These are phyloP conservation scores for Aspergillus melleus DNA, from an alignment of 2,329 filamentous ascomycete genomes.

Conservation along the genomic window DNA sequence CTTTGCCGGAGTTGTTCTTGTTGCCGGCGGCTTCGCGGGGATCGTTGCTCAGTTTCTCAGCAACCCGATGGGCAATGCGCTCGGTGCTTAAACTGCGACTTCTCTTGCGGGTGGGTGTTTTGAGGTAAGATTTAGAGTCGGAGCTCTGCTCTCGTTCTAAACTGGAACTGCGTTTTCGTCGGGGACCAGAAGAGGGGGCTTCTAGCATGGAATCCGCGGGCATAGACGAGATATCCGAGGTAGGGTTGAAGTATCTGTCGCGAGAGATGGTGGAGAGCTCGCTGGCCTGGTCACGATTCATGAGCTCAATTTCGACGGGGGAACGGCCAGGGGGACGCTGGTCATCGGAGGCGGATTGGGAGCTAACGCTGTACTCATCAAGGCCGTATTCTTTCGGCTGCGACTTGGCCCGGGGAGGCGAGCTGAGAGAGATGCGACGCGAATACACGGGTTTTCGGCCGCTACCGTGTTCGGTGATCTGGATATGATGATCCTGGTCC, in stretches of 20 bases:
- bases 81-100: slow-evolving; percentile 67
- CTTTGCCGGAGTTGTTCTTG: slow-evolving; percentile 44
- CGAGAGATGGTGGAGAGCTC: slow-evolving; percentile 63
- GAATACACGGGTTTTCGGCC: slow-evolving; percentile 70
- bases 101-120: slow-evolving; percentile 58
- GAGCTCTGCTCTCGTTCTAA: slow-evolving; percentile 41
- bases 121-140: slow-evolving; percentile 51
- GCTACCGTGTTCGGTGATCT: slow-evolving; percentile 79
- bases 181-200: slow-evolving; percentile 48
- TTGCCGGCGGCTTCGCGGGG: slow-evolving; percentile 47
- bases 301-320: slow-evolving; percentile 87
- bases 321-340: slow-evolving; percentile 66
- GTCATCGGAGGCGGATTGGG: slow-evolving; percentile 75
- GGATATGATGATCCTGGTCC: slow-evolving; percentile 59
- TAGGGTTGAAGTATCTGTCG: slow-evolving; percentile 65
- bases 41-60: slow-evolving; percentile 63
- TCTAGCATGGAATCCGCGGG: slow-evolving; percentile 71
- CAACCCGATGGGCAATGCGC: slow-evolving; percentile 66
- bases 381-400: slow-evolving; percentile 31
- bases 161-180: slow-evolving; percentile 53
- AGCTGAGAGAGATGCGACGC: slow-evolving; percentile 64
- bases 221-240: slow-evolving; percentile 86
- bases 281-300: slow-evolving; percentile 64
- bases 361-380: slow-evolving; percentile 68
- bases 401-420: slow-evolving; percentile 39